Base-by-base conservation (phyloP, 2,329 filamentous ascomycete species). In the Myriosclerotinia duriaeana region DNA sequence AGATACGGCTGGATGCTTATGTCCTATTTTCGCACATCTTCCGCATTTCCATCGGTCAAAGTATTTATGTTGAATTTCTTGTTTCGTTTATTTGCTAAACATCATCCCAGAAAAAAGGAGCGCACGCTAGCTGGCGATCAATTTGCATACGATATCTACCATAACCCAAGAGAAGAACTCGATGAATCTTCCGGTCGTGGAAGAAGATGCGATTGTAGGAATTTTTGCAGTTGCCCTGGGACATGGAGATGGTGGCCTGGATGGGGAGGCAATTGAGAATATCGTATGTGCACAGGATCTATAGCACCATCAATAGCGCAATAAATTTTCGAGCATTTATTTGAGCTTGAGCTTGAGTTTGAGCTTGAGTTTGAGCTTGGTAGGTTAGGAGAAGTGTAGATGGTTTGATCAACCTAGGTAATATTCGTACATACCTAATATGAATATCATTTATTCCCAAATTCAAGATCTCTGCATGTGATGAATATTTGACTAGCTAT, bases 131-230 rank as follows among this genome's bases (percentile, higher is more conserved):
- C 40, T 3, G 61, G 61, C 9, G 61, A 64, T 64, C 61, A 64
- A 36, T 56, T 64, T 56, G 52, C 38, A 36, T 56, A 64, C 52
- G 52, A 48, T 26, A 20, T 64, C 22, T 48, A 52, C 52, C 40
- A 64, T 14, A 64, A 56, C 22, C 61, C 52, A 56, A 26, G 61
- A 22, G 61, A 64, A 40, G 61, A 56, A 36, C n/a, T 64, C 9
- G 52, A 64, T 17, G 61, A 64, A 44, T 64, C 61, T 8, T 40
- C 61, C 0, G 8, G 15, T 44, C 42, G 5, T 44, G 42, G 15
- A 50, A 36, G 9, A 17, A 61, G 30, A 26, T 61, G 44, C 20
- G 20, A 15, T 42, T 54, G 50, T 44, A 56, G 38, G 14, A 55
- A 20, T 22, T 5, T 46, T 56, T 56, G 26, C 17, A 56, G 38